Conservation (phyloP, 352 stramenopile species). For the Globisporangium solare region DNA sequence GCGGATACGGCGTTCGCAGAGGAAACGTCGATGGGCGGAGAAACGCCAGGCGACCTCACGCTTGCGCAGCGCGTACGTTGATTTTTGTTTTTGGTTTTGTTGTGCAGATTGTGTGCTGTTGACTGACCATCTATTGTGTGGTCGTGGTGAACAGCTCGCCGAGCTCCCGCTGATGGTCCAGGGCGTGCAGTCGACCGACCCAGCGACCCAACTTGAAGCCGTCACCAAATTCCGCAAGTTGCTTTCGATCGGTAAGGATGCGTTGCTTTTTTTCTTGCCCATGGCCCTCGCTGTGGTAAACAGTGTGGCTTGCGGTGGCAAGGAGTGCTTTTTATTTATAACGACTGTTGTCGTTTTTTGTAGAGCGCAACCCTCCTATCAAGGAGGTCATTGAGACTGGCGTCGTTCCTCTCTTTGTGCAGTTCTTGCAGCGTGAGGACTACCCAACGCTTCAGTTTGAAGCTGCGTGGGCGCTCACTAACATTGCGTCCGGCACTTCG, state of each 20-base stretch:
- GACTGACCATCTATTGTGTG: constrained; percentile 2
- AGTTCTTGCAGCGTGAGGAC: constrained; percentile 96
- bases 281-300: neutral
- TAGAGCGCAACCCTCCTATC: constrained; percentile 98
- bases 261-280: constrained; percentile 1
- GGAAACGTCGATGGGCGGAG: constrained; percentile 23
- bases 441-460: constrained; percentile 96
- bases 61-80: constrained; percentile 47
- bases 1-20: constrained; percentile 22
- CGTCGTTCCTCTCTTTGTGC: constrained; percentile 97
- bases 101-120: neutral
- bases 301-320: too few relatives aligned
- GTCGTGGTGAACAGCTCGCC: constrained; percentile 64
- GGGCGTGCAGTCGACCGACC: constrained; percentile 91
- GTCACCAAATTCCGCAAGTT: constrained; percentile 98
- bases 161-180: constrained; percentile 93
- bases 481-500: constrained; percentile 98
- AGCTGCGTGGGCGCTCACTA: constrained; percentile 99
- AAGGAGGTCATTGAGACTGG: constrained; percentile 98
- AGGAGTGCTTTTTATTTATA: neutral
- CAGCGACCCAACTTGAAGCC: constrained; percentile 91
- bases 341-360: constrained; percentile 13
- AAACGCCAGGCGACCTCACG: constrained; percentile 41
- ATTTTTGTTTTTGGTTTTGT: constrained; percentile 5
- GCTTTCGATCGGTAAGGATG: constrained; percentile 91